Conservation (phyloP, 805 yeast genomes). For the Starmerella stigmatis region DNA sequence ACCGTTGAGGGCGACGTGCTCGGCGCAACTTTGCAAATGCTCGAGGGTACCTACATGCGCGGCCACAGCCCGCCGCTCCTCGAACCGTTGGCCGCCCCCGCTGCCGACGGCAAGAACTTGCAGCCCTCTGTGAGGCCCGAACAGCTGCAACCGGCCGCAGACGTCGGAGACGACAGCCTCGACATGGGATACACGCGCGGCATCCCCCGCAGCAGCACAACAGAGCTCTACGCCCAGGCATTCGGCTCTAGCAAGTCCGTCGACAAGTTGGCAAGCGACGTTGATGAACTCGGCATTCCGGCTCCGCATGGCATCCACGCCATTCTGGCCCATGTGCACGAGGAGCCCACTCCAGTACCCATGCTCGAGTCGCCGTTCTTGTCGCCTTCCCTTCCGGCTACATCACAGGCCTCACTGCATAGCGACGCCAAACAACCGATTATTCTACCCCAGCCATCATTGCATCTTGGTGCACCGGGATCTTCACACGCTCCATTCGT, state of each 20-base stretch:
- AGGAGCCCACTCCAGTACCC: background rate
- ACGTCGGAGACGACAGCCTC: constrained; percentile 2
- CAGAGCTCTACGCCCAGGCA: constrained; percentile 14
- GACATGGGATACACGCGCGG: constrained; percentile 3
- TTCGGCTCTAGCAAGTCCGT: constrained; percentile 1
- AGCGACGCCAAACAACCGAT: background rate
- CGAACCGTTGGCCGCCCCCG: background rate
- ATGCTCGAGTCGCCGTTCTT: background rate
- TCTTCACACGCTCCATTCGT: constrained; percentile 66
- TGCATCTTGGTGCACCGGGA: constrained; percentile 18
- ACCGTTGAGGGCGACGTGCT: constrained; percentile 59
- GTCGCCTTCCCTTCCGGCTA: background rate
- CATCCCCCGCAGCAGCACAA: constrained; percentile 13
- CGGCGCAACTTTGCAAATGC: constrained; percentile 58
- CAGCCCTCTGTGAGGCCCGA: too few species aligned
- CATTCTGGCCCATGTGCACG: background rate
- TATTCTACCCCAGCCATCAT: constrained; percentile 19
- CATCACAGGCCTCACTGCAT: background rate
- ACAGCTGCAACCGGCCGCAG: background rate
- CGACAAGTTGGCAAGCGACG: background rate
- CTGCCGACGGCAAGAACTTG: background rate
- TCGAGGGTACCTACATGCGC: constrained; percentile 53
- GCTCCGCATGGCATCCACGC: constrained; percentile 6
- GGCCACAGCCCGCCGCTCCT: background rate
- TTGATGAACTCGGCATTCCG: constrained; percentile 1